Percentiles rank a stretch among this genome's conserved stretches.
These are phyloP conservation scores for Aspergillus campestris DNA, from an alignment of 495 filamentous ascomycete species.

Conservation along the genomic window DNA sequence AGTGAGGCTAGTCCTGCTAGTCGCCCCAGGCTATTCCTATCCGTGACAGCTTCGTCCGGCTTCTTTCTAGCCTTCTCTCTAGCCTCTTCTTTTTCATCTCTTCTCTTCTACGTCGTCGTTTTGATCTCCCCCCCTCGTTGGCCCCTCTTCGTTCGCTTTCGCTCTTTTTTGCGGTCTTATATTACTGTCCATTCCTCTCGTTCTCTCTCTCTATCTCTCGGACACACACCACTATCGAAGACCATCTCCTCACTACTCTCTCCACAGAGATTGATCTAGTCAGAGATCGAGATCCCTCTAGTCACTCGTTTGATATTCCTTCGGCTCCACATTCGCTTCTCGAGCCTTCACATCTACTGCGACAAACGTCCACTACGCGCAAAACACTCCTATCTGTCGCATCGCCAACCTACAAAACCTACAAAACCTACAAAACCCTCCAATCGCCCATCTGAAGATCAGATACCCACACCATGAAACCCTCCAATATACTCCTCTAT, in stretches of 20 bases:
- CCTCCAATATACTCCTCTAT: slow-evolving; percentile 19
- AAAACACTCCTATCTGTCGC: neutral
- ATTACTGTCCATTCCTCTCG: slow-evolving; percentile 6
- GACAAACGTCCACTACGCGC: neutral
- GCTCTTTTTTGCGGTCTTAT: too few relatives aligned
- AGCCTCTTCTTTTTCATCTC: neutral
- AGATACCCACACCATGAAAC: slow-evolving; percentile 23
- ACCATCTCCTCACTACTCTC: too few relatives aligned
- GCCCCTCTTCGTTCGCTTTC: neutral
- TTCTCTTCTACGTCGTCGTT: neutral
- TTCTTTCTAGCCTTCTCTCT: neutral
- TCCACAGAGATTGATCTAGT: too few relatives aligned
- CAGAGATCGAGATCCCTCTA: too few relatives aligned
- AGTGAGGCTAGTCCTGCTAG: too few relatives aligned
- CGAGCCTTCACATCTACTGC: slow-evolving; percentile 1
- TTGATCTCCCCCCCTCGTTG: neutral
- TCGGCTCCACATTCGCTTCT: neutral
- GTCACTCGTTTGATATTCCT: too few relatives aligned
- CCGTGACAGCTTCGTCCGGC: too few relatives aligned
- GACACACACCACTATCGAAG: too few relatives aligned
- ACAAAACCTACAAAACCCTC: neutral
- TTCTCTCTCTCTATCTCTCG: slow-evolving; percentile 5
- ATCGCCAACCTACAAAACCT: neutral
- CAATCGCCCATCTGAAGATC: neutral
- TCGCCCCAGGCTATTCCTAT: too few relatives aligned